phyloP scores from a whole-genome alignment of 2,329 filamentous ascomycete genomes.

The Onygena corvina region DNA sequence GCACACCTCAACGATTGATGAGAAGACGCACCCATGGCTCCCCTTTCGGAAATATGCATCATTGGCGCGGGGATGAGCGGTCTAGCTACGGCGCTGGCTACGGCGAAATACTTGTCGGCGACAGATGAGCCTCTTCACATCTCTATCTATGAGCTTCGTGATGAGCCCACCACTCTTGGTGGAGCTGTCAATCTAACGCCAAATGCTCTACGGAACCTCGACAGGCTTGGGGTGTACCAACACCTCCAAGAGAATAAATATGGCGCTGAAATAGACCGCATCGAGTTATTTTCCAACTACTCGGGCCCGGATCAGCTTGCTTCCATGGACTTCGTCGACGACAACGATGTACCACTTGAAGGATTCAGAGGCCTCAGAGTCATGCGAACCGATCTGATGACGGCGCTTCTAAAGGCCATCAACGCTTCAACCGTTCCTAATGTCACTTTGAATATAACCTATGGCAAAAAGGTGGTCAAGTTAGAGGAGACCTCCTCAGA shows the following conservation, averaged over 20 bases:
- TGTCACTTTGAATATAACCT: constrained; percentile 22
- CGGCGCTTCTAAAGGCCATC: constrained; percentile 31
- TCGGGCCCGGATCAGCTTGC: constrained; percentile 43
- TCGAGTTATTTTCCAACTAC: constrained; percentile 3
- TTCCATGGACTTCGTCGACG: constrained; percentile 31
- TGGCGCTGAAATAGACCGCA: background rate
- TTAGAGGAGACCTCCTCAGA: constrained; percentile 38
- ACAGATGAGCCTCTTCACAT: constrained; percentile 10
- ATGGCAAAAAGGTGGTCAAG: constrained; percentile 33
- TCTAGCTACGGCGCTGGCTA: constrained; percentile 16
- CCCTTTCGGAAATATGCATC: constrained; percentile 13
- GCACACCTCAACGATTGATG: too few species aligned
- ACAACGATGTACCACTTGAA: constrained; percentile 22
- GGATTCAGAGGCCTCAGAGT: constrained; percentile 41
- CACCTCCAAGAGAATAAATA: constrained; percentile 33
- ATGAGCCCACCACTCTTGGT: constrained; percentile 23
- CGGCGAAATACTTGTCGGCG: constrained; percentile 13
- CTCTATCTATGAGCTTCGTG: constrained; percentile 23
- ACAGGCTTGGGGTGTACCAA: constrained; percentile 33
- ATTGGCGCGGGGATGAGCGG: constrained; percentile 19
- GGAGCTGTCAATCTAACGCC: constrained; percentile 22
- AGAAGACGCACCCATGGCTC: too few species aligned
- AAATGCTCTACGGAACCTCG: constrained; percentile 23
- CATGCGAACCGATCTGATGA: constrained; percentile 42
- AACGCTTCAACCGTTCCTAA: background rate